Conservation (phyloP, 768 basidiomycete genomes). For the Trametes sanguinea region DNA sequence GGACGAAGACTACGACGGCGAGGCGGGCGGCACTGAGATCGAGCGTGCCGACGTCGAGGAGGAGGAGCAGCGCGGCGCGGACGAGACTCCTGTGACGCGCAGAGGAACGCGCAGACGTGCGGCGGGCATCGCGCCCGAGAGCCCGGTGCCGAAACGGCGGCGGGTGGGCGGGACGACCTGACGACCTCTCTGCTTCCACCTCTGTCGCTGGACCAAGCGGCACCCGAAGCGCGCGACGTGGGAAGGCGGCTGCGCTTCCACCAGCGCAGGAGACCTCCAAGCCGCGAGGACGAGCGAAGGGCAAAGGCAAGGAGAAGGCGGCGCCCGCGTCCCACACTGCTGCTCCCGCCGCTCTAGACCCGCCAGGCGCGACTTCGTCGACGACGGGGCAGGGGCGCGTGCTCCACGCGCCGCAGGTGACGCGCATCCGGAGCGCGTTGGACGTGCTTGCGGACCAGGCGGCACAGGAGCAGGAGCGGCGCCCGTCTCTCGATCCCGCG, state of each 20-base stretch:
- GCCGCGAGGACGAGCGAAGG: constrained; percentile 3
- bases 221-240: neutral
- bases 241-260: neutral
- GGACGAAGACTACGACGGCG: constrained; percentile 35
- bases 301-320: constrained; percentile 15
- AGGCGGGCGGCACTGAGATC: constrained; percentile 27
- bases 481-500: constrained; percentile 21
- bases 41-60: constrained; percentile 19
- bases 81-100: constrained; percentile 29
- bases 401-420: constrained; percentile 13
- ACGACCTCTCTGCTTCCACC: neutral
- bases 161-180: constrained; percentile 25
- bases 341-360: neutral
- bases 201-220: neutral
- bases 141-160: constrained; percentile 44
- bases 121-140: constrained; percentile 28
- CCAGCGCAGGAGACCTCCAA: neutral
- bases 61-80: constrained; percentile 32
- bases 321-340: neutral
- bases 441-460: constrained; percentile 79
- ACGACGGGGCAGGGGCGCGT: neutral
- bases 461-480: constrained; percentile 38
- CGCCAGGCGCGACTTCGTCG: neutral
- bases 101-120: constrained; percentile 33
- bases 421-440: constrained; percentile 51